phyloP scores from a whole-genome alignment of 257 asterid species.

The Solanum ossicruentum region DNA sequence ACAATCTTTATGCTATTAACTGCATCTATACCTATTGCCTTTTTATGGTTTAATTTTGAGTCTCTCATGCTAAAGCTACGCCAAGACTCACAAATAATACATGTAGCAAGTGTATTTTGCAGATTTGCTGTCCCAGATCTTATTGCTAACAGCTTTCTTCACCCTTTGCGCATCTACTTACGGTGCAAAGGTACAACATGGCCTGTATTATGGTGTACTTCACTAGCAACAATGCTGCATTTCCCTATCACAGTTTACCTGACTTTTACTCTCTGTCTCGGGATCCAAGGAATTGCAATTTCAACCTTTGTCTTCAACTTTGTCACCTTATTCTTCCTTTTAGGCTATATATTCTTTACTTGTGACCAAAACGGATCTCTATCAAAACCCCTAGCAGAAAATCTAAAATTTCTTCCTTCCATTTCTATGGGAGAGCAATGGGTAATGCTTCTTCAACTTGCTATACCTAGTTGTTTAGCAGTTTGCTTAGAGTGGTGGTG shows the following conservation, averaged over 20 bases:
- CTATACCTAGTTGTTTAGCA: slow-evolving; percentile 67
- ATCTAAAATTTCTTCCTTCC: slow-evolving; percentile 15
- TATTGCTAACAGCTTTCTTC: slow-evolving; percentile 61
- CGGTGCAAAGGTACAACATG: slow-evolving; percentile 78
- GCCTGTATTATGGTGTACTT: slow-evolving; percentile 86
- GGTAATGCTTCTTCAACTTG: slow-evolving; percentile 50
- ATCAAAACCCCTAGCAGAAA: slow-evolving; percentile 20
- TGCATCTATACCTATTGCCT: slow-evolving; percentile 62
- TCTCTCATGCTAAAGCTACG: slow-evolving; percentile 63
- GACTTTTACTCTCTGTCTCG: slow-evolving; percentile 58
- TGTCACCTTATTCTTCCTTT: slow-evolving; percentile 46
- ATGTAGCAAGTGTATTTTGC: slow-evolving; percentile 62
- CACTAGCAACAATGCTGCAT: slow-evolving; percentile 51
- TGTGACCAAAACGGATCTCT: slow-evolving; percentile 12
- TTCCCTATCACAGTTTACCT: slow-evolving; percentile 59
- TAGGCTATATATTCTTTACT: slow-evolving; percentile 29
- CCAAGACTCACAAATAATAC: slow-evolving; percentile 70
- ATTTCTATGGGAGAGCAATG: slow-evolving; percentile 53
- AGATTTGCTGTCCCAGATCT: slow-evolving; percentile 73
- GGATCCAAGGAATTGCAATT: slow-evolving; percentile 67
- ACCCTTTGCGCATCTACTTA: slow-evolving; percentile 72
- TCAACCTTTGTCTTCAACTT: slow-evolving; percentile 47
- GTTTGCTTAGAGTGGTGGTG: slow-evolving; percentile 99
- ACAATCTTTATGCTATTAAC: slow-evolving; percentile 52
- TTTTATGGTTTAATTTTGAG: slow-evolving; percentile 65